Evolutionary conservation across 257 asterid species (phyloP).

Genomic region (Nicotiana sylvestris): DNA sequence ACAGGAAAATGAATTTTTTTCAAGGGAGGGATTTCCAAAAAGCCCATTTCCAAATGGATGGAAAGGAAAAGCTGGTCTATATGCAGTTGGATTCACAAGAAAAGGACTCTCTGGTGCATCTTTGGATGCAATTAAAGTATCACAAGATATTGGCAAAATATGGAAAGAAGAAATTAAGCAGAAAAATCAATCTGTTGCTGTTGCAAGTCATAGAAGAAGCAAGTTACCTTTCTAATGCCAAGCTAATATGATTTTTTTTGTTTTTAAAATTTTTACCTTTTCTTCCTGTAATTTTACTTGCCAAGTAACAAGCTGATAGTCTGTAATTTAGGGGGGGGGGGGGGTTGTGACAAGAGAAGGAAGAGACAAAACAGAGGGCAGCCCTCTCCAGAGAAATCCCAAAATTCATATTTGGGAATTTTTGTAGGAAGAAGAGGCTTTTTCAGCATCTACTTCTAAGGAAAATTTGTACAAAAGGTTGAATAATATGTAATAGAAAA

Average conservation of each 20-base stretch:
- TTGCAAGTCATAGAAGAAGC: slow-evolving; percentile 41
- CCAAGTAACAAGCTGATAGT: slow-evolving; percentile 14
- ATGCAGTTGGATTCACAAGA: slow-evolving; percentile 86
- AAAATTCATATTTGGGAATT: slow-evolving; percentile 39
- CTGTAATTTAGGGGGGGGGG: not conserved
- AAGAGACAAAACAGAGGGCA: slow-evolving; percentile 20
- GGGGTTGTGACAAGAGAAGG: slow-evolving; percentile 13
- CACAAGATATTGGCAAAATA: slow-evolving; percentile 65
- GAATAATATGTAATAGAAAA: not conserved
- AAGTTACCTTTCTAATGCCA: slow-evolving; percentile 27
- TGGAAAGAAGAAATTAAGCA: slow-evolving; percentile 76
- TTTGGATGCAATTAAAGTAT: slow-evolving; percentile 62
- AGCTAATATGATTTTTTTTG: not conserved
- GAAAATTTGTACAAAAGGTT: slow-evolving; percentile 18
- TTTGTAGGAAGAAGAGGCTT: slow-evolving; percentile 39
- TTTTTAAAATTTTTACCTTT: not conserved
- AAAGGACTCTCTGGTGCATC: slow-evolving; percentile 90
- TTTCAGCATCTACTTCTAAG: slow-evolving; percentile 13
- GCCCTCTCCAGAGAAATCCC: slow-evolving; percentile 61
- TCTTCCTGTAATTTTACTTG: slow-evolving; percentile 24
- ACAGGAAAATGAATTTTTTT: slow-evolving; percentile 70
- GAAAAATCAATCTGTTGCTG: slow-evolving; percentile 41
- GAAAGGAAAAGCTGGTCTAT: slow-evolving; percentile 83
- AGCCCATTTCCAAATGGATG: slow-evolving; percentile 80
- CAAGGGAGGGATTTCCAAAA: slow-evolving; percentile 66